Percentiles rank a stretch among this genome's conserved stretches.
Evolutionary conservation across 108 stramenopile genomes (phyloP).

Genomic region (Conticribra guillardii): DNA sequence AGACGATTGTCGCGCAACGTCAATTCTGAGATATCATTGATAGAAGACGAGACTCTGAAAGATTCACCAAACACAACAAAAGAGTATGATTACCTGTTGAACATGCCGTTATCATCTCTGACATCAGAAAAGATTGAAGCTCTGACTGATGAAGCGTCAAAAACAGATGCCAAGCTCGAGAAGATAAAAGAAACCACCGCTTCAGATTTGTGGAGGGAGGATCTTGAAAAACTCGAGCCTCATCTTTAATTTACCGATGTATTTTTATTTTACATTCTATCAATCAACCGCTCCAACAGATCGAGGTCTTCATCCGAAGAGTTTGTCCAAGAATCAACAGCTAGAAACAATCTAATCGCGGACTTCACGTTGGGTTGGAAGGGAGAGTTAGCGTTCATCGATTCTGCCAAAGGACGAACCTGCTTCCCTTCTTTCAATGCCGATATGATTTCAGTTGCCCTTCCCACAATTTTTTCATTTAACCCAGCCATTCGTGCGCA

Average conservation of each 20-base stretch:
- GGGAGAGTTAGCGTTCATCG: conserved; percentile 52
- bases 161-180: conserved; percentile 61
- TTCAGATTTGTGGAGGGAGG: conserved; percentile 81
- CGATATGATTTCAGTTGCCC: conserved; percentile 72
- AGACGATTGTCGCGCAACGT: conserved; percentile 7
- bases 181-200: conserved; percentile 51
- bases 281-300: conserved; percentile 29
- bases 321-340: conserved; percentile 52
- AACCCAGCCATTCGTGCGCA: conserved; percentile 93
- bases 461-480: conserved; percentile 52
- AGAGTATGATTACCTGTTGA: conserved; percentile 88
- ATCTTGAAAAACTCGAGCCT: conserved; percentile 80
- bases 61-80: conserved; percentile 10
- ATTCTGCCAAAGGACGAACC: conserved; percentile 64
- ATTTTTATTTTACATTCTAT: conserved; percentile 19
- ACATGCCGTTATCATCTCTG: conserved; percentile 81
- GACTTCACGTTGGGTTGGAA: conserved; percentile 52
- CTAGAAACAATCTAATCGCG: conserved; percentile 61
- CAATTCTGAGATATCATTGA: conserved; percentile 7
- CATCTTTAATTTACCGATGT: conserved; percentile 32
- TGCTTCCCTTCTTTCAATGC: conserved; percentile 61
- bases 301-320: conserved; percentile 59
- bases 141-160: conserved; percentile 67
- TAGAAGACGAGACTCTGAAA: conserved; percentile 9
- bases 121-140: conserved; percentile 75